These are phyloP conservation scores for Torrubiellomyces zombiae DNA, from an alignment of 2,329 filamentous ascomycete genomes.

Conservation along the genomic window DNA sequence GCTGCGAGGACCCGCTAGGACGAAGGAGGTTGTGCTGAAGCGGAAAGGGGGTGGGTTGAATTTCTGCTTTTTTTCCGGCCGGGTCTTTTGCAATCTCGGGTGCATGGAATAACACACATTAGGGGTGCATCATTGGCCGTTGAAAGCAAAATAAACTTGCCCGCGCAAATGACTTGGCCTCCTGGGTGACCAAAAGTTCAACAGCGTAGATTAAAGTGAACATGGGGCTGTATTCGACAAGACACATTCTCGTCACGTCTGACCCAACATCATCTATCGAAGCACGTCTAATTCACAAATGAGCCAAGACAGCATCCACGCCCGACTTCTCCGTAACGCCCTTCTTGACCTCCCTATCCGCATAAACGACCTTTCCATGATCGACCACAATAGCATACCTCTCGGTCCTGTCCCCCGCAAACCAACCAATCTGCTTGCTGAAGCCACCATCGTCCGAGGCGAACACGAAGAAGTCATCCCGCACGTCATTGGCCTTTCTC, in stretches of 20 bases:
- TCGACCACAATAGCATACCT: conserved; percentile 71
- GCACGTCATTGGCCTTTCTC: conserved; percentile 74
- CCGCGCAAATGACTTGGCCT: too few relatives aligned
- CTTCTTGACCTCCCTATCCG: conserved; percentile 49
- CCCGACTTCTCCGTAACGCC: conserved; percentile 32
- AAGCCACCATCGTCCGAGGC: conserved; percentile 56
- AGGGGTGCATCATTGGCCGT: conserved; percentile 27
- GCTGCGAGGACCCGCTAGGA: conserved; percentile 63
- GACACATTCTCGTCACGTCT: too few relatives aligned
- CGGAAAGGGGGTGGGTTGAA: conserved; percentile 4
- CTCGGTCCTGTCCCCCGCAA: conserved; percentile 53
- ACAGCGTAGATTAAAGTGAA: conserved; percentile 9
- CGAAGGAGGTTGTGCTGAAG: neutral
- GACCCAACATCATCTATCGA: too few relatives aligned
- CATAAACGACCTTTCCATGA: conserved; percentile 69
- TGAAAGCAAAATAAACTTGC: too few relatives aligned
- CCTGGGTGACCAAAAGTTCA: too few relatives aligned
- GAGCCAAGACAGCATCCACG: conserved; percentile 35
- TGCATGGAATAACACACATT: conserved; percentile 25
- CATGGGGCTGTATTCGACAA: conserved; percentile 2
- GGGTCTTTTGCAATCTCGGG: conserved; percentile 24
- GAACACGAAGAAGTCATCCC: conserved; percentile 57
- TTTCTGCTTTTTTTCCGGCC: conserved; percentile 26
- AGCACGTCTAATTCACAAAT: conserved; percentile 24
- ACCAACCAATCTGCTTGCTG: conserved; percentile 66